Conservation (phyloP, 768 basidiomycete species). For the Fibroporia radiculosa region DNA sequence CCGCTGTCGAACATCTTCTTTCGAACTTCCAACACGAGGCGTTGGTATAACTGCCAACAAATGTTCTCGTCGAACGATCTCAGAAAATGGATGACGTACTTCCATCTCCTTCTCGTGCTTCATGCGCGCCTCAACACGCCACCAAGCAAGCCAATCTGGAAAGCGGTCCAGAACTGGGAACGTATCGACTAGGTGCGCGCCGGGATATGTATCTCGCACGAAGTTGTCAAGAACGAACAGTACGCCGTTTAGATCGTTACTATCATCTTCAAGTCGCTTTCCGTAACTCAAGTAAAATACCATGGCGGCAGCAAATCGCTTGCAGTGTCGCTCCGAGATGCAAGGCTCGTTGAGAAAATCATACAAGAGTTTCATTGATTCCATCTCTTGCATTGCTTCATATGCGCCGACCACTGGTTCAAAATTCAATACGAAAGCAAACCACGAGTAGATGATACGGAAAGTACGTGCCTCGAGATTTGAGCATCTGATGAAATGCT, state of each 20-base stretch:
- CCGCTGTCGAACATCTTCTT: slow-evolving; percentile 12
- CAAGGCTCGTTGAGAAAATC: slow-evolving; percentile 7
- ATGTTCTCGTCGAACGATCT: neutral
- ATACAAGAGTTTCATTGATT: slow-evolving; percentile 8
- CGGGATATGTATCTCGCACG: slow-evolving; percentile 17
- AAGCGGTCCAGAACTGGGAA: slow-evolving; percentile 15
- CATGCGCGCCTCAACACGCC: slow-evolving; percentile 11
- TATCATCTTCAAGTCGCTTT: slow-evolving; percentile 16
- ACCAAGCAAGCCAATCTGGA: slow-evolving; percentile 19
- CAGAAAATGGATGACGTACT: neutral
- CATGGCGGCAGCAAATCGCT: neutral
- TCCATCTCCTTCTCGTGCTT: slow-evolving; percentile 10
- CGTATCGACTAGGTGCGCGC: slow-evolving; percentile 7
- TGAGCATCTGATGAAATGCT: slow-evolving; percentile 13
- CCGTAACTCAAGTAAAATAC: slow-evolving; percentile 14
- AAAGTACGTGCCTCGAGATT: neutral
- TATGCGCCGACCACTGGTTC: slow-evolving; percentile 13
- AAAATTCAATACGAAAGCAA: neutral
- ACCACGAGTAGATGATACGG: neutral
- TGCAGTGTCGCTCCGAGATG: neutral
- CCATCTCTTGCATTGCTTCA: slow-evolving; percentile 11
- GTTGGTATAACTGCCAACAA: slow-evolving; percentile 13
- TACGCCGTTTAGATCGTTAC: slow-evolving; percentile 17
- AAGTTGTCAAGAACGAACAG: slow-evolving; percentile 18
- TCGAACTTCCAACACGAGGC: slow-evolving; percentile 18